These are phyloP conservation scores for Claviceps citrina DNA, from an alignment of 2,329 filamentous ascomycete genomes.

Conservation along the genomic window DNA sequence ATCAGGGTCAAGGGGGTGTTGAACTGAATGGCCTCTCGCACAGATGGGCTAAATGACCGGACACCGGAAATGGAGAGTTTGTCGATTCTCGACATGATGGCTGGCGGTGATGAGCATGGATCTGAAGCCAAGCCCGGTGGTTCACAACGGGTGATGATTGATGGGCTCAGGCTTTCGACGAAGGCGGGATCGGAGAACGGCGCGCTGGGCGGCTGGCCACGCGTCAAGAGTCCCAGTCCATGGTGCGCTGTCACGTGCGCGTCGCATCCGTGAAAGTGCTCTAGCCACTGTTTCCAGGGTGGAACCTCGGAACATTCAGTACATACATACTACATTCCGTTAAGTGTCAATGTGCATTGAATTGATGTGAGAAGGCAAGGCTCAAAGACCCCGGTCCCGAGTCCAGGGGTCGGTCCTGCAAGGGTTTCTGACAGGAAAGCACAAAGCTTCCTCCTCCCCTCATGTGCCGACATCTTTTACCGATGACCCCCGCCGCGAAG, in stretches of 20 bases:
- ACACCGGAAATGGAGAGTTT: conserved; percentile 72
- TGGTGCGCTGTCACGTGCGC: conserved; percentile 6
- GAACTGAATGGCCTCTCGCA: conserved; percentile 70
- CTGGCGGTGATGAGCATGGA: conserved; percentile 7
- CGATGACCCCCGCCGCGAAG: too few species aligned
- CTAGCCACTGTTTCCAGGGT: too few species aligned
- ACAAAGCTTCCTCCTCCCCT: background rate
- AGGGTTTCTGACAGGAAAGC: background rate
- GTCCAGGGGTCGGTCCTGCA: background rate
- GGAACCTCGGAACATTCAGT: too few species aligned
- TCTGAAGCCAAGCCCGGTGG: background rate
- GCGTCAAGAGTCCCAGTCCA: background rate
- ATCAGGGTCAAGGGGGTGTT: conserved; percentile 86
- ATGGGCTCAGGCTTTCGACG: background rate
- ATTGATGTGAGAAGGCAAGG: too few species aligned
- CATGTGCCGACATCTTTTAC: too few species aligned
- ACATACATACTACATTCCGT: too few species aligned
- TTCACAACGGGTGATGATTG: background rate
- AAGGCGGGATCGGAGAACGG: background rate
- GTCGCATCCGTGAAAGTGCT: too few species aligned
- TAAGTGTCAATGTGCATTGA: too few species aligned
- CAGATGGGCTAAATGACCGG: conserved; percentile 70
- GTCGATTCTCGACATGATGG: conserved; percentile 62
- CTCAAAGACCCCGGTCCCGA: background rate
- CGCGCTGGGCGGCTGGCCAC: conserved; percentile 3